phyloP scores from a whole-genome alignment of 2,329 filamentous ascomycete species.

The Neonectria sp. region DNA sequence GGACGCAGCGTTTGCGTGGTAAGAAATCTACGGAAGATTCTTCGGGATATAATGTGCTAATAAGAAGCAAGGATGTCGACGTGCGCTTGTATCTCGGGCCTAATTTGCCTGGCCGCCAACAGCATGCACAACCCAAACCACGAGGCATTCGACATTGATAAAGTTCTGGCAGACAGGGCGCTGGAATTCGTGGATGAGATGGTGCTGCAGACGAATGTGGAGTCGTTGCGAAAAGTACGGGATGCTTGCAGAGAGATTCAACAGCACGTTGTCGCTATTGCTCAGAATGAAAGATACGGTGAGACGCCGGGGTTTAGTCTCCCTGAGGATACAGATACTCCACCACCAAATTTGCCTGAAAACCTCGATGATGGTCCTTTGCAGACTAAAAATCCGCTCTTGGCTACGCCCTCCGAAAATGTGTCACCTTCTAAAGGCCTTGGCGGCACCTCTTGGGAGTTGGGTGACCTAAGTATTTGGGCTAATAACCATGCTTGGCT shows the following conservation, averaged over 20 bases:
- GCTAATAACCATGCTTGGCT: too few relatives aligned
- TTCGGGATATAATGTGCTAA: background rate
- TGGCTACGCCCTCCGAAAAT: too few relatives aligned
- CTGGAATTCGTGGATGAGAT: constrained; percentile 12
- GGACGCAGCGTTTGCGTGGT: constrained; percentile 16
- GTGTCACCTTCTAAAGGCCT: too few relatives aligned
- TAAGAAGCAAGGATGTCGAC: constrained; percentile 13
- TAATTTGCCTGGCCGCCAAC: constrained; percentile 13
- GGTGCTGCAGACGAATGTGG: constrained; percentile 1
- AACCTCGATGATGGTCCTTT: background rate
- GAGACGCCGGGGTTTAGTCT: too few relatives aligned
- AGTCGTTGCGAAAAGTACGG: background rate
- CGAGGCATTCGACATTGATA: background rate
- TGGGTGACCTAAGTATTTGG: background rate
- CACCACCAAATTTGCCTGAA: background rate
- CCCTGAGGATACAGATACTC: background rate
- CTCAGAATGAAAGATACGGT: background rate
- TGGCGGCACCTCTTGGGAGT: too few relatives aligned
- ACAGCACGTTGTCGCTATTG: background rate
- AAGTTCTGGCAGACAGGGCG: background rate
- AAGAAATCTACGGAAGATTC: background rate
- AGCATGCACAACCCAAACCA: constrained; percentile 3
- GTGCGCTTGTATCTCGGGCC: constrained; percentile 9
- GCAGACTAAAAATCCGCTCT: too few relatives aligned
- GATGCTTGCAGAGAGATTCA: constrained; percentile 6